These are phyloP conservation scores for Chaetomiaceae sp. DNA, from an alignment of 2,329 filamentous ascomycete genomes.

Conservation along the genomic window DNA sequence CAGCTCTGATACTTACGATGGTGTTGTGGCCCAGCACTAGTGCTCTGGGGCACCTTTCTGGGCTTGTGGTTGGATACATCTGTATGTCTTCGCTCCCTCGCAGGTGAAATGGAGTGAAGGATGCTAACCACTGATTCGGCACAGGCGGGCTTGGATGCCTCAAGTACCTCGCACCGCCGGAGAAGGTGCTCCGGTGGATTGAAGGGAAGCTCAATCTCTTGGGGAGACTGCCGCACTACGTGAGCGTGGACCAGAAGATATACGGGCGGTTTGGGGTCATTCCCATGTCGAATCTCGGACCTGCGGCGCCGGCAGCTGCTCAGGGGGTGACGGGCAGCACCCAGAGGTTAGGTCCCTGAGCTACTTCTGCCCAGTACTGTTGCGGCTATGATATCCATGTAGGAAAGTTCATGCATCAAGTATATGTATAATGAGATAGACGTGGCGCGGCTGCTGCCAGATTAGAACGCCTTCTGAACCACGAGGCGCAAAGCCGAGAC, in stretches of 20 bases:
- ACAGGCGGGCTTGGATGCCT: conserved; percentile 80
- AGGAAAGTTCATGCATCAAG: conserved; percentile 1
- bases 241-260: conserved; percentile 92
- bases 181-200: conserved; percentile 79
- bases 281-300: conserved; percentile 47
- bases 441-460: background rate
- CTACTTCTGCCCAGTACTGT: background rate
- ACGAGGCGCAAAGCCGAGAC: no score
- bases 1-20: conserved; percentile 65
- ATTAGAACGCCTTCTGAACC: no score
- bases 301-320: conserved; percentile 39
- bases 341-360: conserved; percentile 63
- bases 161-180: conserved; percentile 82
- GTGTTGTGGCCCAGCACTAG: conserved; percentile 76
- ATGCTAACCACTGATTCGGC: conserved; percentile 14
- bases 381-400: background rate
- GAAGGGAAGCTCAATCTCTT: conserved; percentile 84
- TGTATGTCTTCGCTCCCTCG: conserved; percentile 50
- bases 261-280: conserved; percentile 88
- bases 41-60: conserved; percentile 79
- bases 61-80: conserved; percentile 76
- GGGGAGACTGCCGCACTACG: conserved; percentile 79
- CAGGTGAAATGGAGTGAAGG: background rate
- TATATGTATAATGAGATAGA: background rate
- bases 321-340: conserved; percentile 58